phyloP scores from a whole-genome alignment of 345 rosid genomes.

The Salix dunnii region DNA sequence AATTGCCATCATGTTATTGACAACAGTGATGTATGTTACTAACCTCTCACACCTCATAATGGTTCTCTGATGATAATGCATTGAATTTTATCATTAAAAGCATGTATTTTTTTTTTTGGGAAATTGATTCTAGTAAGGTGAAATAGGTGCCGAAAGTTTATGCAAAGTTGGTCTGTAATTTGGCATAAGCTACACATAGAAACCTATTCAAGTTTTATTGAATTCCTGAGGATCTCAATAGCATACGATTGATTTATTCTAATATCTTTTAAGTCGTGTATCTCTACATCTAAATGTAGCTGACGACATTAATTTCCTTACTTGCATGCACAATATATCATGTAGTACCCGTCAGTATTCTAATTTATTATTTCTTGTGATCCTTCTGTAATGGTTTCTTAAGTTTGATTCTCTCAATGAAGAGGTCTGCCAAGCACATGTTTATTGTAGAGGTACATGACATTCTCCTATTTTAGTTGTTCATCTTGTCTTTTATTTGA shows the following conservation, averaged over 20 bases:
- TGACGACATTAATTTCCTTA: not conserved
- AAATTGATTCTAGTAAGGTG: not conserved
- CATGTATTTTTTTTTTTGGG: not conserved
- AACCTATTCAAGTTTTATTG: not conserved
- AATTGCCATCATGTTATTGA: conserved; percentile 71
- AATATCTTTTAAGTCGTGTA: not conserved
- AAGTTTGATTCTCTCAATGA: not conserved
- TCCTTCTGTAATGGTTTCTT: not conserved
- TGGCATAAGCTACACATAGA: not conserved
- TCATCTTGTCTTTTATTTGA: not conserved
- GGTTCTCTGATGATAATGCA: not conserved
- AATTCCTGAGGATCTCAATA: not conserved
- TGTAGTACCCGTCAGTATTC: not conserved
- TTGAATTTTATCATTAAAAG: not conserved
- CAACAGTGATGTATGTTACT: conserved; percentile 71
- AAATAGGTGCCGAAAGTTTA: not conserved
- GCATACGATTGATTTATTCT: not conserved
- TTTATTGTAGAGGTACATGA: not conserved
- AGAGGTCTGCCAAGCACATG: not conserved
- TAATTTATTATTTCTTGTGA: not conserved
- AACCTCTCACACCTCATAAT: not conserved
- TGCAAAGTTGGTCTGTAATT: not conserved
- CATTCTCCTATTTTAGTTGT: not conserved
- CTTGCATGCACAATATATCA: not conserved
- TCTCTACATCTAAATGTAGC: not conserved